Evolutionary conservation across 2,329 filamentous ascomycete species (phyloP), one percentile per base, ranked within the genome.

Genomic region (Gnomoniopsis sp.): DNA sequence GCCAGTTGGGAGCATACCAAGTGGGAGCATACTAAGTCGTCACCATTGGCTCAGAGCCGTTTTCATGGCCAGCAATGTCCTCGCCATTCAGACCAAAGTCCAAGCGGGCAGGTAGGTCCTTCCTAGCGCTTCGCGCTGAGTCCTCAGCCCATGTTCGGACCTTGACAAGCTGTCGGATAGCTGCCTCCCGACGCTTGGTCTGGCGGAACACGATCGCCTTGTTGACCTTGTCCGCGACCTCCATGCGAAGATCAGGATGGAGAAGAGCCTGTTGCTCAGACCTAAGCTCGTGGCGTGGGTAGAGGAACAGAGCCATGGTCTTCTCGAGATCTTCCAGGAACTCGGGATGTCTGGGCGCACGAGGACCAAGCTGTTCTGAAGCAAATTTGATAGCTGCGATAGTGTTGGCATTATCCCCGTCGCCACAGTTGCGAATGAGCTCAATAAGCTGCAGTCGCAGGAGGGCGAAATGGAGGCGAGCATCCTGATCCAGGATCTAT

Each of bases 401-500:
- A 86, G 11, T 73, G 85, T 55, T 92, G 10, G 50, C 59, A 23
- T 59, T 59, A 66, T 96, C 90, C 33, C 86, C 85, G 56, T 85
- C 78, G 57, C 85, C 90, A 73, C 89, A 92, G 44, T 79, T 79
- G 36, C 92, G 87, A 66, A 99, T 99, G 55, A 98, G 81, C 76
- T 99, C 95, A 57, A 99, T 90, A 6, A 99, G 82, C 72, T 99
- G 95, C 43, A 99, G 82, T 38, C 93, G 88, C 49, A 99, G 80
- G 4, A 99, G 80, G 1, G 91, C 86, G 73, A 99, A 99, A 72
- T 98, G 93, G 49, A 99, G 79, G 2, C 88, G 82, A 1, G 89
- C 85, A 68, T 98, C 85, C 61, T 82, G 83, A 70, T 99, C 95
- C 61, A 99, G 77, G 30, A 99, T 91, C 95, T 99, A 66, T 11